These are phyloP conservation scores for Mycocentrospora acerina DNA, from an alignment of 2,329 filamentous ascomycete species.

Conservation along the genomic window DNA sequence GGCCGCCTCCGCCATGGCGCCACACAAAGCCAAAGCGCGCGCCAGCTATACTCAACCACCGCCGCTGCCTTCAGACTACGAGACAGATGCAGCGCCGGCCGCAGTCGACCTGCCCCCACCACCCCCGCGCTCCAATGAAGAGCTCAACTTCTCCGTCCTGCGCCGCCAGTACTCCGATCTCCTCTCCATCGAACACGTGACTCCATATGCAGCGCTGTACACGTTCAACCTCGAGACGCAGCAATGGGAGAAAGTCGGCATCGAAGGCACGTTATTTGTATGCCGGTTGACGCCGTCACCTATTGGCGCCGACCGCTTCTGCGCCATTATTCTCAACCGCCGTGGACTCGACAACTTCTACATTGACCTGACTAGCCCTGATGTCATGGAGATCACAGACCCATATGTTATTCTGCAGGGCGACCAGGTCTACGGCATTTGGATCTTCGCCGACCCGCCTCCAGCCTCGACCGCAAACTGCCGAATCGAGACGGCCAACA, in stretches of 20 bases:
- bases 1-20: constrained; percentile 24
- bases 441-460: constrained; percentile 64
- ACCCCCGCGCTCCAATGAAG: constrained; percentile 69
- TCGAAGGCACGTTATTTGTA: constrained; percentile 88
- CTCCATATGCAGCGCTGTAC: constrained; percentile 85
- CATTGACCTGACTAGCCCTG: constrained; percentile 44
- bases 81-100: constrained; percentile 49
- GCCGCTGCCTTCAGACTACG: constrained; percentile 56
- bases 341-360: constrained; percentile 52
- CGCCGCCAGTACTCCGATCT: constrained; percentile 78
- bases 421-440: constrained; percentile 59
- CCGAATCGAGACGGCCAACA: constrained; percentile 53
- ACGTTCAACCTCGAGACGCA: constrained; percentile 66
- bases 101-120: constrained; percentile 45
- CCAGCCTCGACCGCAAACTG: constrained; percentile 56
- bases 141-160: constrained; percentile 85
- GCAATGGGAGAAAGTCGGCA: constrained; percentile 80
- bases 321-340: constrained; percentile 51
- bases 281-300: constrained; percentile 60
- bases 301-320: constrained; percentile 42
- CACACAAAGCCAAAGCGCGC: constrained; percentile 32
- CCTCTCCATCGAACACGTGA: constrained; percentile 72
- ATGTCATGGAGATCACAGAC: constrained; percentile 52
- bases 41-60: constrained; percentile 32
- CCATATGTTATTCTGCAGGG: constrained; percentile 61